These are phyloP conservation scores for Aspergillus ostianus DNA, from an alignment of 495 filamentous ascomycete species.

Conservation along the genomic window DNA sequence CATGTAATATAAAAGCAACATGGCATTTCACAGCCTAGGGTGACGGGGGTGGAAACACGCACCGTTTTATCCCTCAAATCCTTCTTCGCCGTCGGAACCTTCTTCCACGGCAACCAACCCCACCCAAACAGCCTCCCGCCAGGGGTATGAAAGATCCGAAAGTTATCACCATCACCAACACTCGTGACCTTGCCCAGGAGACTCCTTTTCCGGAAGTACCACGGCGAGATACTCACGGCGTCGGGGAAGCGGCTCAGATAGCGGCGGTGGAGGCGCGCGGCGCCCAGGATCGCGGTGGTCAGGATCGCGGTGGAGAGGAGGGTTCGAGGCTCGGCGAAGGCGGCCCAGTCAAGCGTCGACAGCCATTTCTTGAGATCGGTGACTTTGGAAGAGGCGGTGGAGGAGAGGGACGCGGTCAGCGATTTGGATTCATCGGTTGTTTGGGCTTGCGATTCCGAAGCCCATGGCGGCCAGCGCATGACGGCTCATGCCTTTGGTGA, in stretches of 20 bases:
- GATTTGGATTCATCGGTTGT: constrained; percentile 4
- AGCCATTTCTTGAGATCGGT: constrained; percentile 7
- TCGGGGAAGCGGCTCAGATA: constrained; percentile 82
- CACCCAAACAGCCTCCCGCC: constrained; percentile 84
- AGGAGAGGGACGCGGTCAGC: constrained; percentile 6
- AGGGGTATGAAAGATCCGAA: constrained; percentile 89
- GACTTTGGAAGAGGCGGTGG: constrained; percentile 11
- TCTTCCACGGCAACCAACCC: constrained; percentile 81
- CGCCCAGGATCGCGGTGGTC: constrained; percentile 60
- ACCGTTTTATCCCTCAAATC: constrained; percentile 77
- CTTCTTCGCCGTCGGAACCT: constrained; percentile 63
- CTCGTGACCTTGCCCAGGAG: constrained; percentile 85
- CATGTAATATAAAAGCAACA: background rate
- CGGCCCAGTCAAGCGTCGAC: constrained; percentile 54
- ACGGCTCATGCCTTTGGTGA: constrained; percentile 33
- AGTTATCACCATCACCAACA: constrained; percentile 95
- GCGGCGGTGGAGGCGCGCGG: constrained; percentile 51
- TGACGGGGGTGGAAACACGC: no score
- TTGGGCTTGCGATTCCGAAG: constrained; percentile 32
- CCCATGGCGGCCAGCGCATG: constrained; percentile 57
- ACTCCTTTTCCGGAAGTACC: constrained; percentile 64
- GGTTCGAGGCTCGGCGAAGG: constrained; percentile 64
- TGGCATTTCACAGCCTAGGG: no score
- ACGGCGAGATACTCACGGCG: constrained; percentile 65
- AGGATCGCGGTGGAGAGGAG: constrained; percentile 68